Conservation (phyloP, 78 protist species). For the Anaeramoeba flamelloides region DNA sequence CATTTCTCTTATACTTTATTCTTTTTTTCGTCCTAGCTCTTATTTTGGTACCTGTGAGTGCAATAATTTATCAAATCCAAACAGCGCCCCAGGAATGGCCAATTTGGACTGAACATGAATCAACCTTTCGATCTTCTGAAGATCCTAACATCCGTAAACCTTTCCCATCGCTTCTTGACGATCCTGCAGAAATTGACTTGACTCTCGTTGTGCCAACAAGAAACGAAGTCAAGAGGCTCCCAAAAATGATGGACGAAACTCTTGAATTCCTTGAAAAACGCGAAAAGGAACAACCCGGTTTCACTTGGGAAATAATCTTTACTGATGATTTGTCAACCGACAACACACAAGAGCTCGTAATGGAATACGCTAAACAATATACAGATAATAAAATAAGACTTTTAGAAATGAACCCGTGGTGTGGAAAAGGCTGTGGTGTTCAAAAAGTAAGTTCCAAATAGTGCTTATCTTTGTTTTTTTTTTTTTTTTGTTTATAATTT, state of each 20-base stretch:
- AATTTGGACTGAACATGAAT: no score
- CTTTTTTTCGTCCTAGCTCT: no score
- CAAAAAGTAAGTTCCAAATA: constrained; percentile 21
- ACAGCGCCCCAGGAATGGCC: no score
- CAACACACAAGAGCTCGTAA: constrained; percentile 16
- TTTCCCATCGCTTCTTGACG: no score
- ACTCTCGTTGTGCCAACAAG: constrained; percentile 46
- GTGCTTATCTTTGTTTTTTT: no score
- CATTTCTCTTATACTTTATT: no score
- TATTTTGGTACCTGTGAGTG: no score
- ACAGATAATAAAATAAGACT: constrained; percentile 21
- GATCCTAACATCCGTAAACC: no score
- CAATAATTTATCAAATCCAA: no score
- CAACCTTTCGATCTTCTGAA: no score
- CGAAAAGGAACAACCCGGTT: constrained; percentile 3
- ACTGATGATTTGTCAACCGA: constrained; percentile 53
- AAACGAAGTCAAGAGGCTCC: constrained; percentile 41
- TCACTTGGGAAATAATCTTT: constrained; percentile 45
- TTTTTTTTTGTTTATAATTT: no score
- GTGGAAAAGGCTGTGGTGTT: constrained; percentile 65
- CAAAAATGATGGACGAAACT: constrained; percentile 24
- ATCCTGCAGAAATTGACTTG: no score
- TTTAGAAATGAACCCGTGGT: constrained; percentile 16
- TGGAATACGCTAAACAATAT: constrained; percentile 8
- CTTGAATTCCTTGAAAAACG: constrained; percentile 12